phyloP scores from a whole-genome alignment of 768 basidiomycete species.

The Tylopilus felleus region DNA sequence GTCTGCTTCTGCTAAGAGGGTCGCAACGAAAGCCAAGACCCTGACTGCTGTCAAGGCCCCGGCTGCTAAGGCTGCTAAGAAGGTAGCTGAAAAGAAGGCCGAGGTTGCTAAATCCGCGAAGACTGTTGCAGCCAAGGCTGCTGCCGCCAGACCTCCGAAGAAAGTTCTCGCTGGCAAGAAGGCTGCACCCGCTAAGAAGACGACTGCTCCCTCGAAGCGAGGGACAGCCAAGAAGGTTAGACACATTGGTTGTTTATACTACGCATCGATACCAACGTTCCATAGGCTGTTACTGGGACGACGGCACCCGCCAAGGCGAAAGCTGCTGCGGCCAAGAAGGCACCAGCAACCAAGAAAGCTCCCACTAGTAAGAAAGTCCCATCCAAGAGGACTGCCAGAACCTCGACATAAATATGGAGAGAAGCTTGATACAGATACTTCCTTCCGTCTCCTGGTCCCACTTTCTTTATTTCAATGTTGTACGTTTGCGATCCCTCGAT shows the following conservation, averaged over 20 bases:
- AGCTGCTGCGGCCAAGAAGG: constrained; percentile 34
- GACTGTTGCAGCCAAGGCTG: constrained; percentile 14
- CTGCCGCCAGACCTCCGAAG: constrained; percentile 27
- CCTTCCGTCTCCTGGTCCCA: constrained; percentile 7
- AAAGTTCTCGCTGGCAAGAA: constrained; percentile 33
- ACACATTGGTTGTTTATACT: neutral
- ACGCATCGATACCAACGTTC: constrained; percentile 1
- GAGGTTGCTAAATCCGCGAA: constrained; percentile 36
- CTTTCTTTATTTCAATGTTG: constrained; percentile 17
- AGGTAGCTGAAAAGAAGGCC: constrained; percentile 33
- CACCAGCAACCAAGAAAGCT: constrained; percentile 25
- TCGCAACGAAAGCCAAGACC: constrained; percentile 36
- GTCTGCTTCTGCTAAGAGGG: constrained; percentile 23
- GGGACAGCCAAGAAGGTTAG: constrained; percentile 63
- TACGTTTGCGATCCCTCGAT: constrained; percentile 31
- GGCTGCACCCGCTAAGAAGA: constrained; percentile 40
- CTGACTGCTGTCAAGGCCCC: constrained; percentile 32
- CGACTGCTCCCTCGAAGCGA: constrained; percentile 41
- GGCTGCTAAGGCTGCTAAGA: constrained; percentile 38
- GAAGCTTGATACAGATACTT: neutral
- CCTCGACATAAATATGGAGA: constrained; percentile 13
- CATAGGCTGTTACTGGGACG: constrained; percentile 51
- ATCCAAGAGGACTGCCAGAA: constrained; percentile 20
- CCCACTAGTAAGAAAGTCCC: constrained; percentile 24
- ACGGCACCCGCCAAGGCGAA: constrained; percentile 36